Evolutionary conservation across 2,329 filamentous ascomycete species (phyloP), one percentile per base, ranked within the genome.

Genomic region (Fulvia fulva): DNA sequence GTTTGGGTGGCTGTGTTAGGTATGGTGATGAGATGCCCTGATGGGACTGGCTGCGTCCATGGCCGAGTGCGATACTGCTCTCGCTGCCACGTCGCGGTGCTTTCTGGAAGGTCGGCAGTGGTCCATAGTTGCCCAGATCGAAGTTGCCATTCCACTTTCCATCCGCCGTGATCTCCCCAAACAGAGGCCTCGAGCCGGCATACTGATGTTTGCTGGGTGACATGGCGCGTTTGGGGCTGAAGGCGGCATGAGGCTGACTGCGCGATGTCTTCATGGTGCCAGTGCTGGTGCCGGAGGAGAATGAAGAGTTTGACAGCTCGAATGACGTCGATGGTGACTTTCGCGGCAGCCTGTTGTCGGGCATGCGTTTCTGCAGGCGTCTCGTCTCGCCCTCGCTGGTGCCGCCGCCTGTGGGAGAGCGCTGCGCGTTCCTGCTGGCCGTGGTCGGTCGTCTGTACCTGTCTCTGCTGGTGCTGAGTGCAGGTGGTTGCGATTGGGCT

Each of bases 111-210:
- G 60, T 62, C 5, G 65, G 67, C n/a, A 68, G 58, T 34, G 63
- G 61, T 6, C 64, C 65, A 58, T 70, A 71, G 34, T 62, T 63
- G 32, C 63, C 62, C 25, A 71, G 54, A 23, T 65, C 64, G 51
- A 71, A 71, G 55, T 72, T 71, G 50, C 69, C 70, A 57, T 70
- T 70, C 83, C 78, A 66, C 78, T 79, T 64, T 84, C 70, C 80
- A 37, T 84, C 78, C n/a, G 84, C 81, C 26, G 85, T 76, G 64
- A 92, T 82, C 73, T 92, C 90, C 37, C 89, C 89, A 75, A 93
- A 93, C 21, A 92, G 76, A 34, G 89, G 82, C 61, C 81, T 81
- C 9, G 65, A 46, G 28, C 41, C 59, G n/a, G 41, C 28, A 28
- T 65, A 63, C 9, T 59, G 53, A 21, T 62, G 61, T 53, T 63